Base-by-base conservation (phyloP, 257 asterid genomes). In the Lantana camara region DNA sequence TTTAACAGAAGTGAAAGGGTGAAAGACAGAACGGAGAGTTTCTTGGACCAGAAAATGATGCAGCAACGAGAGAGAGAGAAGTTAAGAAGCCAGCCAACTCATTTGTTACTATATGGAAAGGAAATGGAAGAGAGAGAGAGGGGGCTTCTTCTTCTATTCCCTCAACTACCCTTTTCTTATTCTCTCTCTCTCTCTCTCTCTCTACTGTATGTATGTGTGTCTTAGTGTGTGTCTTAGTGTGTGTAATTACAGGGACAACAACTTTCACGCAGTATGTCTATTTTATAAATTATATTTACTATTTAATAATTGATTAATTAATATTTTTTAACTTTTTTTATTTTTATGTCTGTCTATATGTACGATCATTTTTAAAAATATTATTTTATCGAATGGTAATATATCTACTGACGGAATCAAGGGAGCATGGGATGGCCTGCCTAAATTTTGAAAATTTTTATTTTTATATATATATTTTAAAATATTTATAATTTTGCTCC, bases 31-130 rank as follows among this genome's bases (percentile, higher is more conserved):
- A 60, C 2, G 46, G 74, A 64, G 49, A 51, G 57, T 72, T 67
- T 67, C 60, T 44, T 73, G 81, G 81, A 81, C 69, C 74, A 66
- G 87, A 88, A 81, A 85, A 69, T 71, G 95, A 85, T 84, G 84
- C 82, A 42, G 83, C 77, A 77, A 63, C 85, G 40, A 67, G 73
- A 67, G 71, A 71, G 74, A 73, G 73, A 70, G 75, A 75, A 67
- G 70, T 57, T 51, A 62, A 22, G 79, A 71, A 60, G 74, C 62
- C 65, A 67, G 76, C 75, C 46, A 80, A 71, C 68, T 57, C 57
- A 50, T 66, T 45, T 73, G 70, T 74, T 69, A 55, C 67, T 64
- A 72, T 58, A 68, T 40, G 70, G 65, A 59, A 4, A 59, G 38
- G 22, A 53, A 27, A 27, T 27, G 32, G 32, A 64, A 44, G 70